Evolutionary conservation across 2,329 filamentous ascomycete genomes (phyloP).

Genomic region (Ophiostoma quercus): DNA sequence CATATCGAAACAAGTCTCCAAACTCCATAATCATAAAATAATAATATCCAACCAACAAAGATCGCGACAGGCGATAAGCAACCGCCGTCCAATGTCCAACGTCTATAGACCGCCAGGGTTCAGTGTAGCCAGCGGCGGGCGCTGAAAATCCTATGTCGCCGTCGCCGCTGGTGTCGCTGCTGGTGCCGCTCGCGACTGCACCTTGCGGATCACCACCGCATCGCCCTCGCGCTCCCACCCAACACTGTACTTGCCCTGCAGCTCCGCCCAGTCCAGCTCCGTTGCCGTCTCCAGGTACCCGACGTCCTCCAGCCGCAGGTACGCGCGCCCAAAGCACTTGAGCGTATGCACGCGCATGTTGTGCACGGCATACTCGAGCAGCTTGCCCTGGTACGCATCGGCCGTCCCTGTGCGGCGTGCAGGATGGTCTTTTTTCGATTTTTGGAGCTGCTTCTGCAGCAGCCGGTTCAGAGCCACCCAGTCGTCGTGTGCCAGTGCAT

Average conservation of each 20-base stretch:
- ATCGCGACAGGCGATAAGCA: background rate
- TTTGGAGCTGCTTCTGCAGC: constrained; percentile 37
- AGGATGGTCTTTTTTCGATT: background rate
- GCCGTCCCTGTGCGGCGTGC: constrained; percentile 41
- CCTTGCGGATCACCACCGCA: constrained; percentile 65
- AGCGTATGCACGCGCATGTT: constrained; percentile 70
- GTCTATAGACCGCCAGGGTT: background rate
- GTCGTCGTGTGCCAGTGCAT: constrained; percentile 71
- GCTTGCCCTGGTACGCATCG: constrained; percentile 70
- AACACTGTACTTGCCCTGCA: constrained; percentile 64
- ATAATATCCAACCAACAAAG: background rate
- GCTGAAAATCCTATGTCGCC: constrained; percentile 3
- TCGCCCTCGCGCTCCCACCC: constrained; percentile 76
- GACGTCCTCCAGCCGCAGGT: constrained; percentile 63
- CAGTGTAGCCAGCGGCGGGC: background rate
- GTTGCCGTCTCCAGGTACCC: constrained; percentile 64
- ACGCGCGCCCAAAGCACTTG: constrained; percentile 80
- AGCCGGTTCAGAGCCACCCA: constrained; percentile 73
- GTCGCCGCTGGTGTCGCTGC: background rate
- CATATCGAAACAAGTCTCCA: background rate
- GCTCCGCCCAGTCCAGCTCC: constrained; percentile 64
- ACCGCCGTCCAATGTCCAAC: background rate
- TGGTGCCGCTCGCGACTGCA: constrained; percentile 23
- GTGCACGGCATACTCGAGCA: constrained; percentile 77
- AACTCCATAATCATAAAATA: constrained; percentile 6